Percentiles rank a stretch among this genome's conserved stretches.
These are phyloP conservation scores for Teratosphaeria nubilosa DNA, from an alignment of 2,329 filamentous ascomycete genomes.

Conservation along the genomic window DNA sequence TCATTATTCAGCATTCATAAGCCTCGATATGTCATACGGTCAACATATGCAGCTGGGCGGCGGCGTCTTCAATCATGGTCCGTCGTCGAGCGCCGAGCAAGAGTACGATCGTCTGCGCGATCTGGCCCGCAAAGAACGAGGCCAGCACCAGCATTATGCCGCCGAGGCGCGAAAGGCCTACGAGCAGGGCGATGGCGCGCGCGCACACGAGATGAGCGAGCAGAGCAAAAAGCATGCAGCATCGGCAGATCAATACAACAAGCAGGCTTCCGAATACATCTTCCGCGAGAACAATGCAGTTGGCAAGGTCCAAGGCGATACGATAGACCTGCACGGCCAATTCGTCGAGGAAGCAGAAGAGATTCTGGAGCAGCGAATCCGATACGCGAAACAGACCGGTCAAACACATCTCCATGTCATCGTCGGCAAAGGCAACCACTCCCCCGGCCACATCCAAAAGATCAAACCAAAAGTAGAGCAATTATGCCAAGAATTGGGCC, in stretches of 20 bases:
- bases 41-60: neutral
- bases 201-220: slow-evolving; percentile 73
- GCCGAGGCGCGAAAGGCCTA: slow-evolving; percentile 68
- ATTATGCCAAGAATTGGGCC: slow-evolving; percentile 70
- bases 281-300: slow-evolving; percentile 88
- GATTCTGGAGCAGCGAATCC: slow-evolving; percentile 77
- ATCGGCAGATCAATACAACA: slow-evolving; percentile 81
- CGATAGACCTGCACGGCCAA: slow-evolving; percentile 88
- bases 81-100: slow-evolving; percentile 58
- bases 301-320: slow-evolving; percentile 65
- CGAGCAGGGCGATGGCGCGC: slow-evolving; percentile 66
- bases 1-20: neutral
- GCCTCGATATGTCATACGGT: neutral
- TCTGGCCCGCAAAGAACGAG: slow-evolving; percentile 69
- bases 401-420: slow-evolving; percentile 87
- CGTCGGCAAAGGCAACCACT: slow-evolving; percentile 91
- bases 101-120: slow-evolving; percentile 89
- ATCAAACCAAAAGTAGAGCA: slow-evolving; percentile 91
- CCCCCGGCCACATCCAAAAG: slow-evolving; percentile 71
- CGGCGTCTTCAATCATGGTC: slow-evolving; percentile 62
- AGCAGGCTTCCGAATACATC: slow-evolving; percentile 84
- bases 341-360: slow-evolving; percentile 92
- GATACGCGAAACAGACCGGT: slow-evolving; percentile 60
- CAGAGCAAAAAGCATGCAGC: slow-evolving; percentile 76
- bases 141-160: slow-evolving; percentile 61